Conservation (phyloP, 2,329 filamentous ascomycete species). For the Colletotrichum sp. region DNA sequence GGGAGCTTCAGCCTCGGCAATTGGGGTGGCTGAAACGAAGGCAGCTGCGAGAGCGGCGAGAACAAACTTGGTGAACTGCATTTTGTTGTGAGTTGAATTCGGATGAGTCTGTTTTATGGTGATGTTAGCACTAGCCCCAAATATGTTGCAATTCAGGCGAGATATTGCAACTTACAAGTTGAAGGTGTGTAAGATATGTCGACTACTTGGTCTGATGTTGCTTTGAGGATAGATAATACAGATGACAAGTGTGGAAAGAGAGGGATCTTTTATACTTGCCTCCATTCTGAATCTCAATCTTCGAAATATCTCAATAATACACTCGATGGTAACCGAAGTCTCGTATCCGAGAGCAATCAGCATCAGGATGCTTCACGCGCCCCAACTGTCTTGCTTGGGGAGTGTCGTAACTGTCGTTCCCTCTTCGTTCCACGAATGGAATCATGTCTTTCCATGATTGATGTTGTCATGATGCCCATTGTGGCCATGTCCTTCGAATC, state of each 20-base stretch:
- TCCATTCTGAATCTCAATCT: no score
- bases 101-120: not conserved
- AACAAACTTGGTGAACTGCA: not conserved
- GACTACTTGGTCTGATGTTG: not conserved
- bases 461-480: not conserved
- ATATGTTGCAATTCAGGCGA: not conserved
- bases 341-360: not conserved
- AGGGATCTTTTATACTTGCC: not conserved
- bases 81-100: not conserved
- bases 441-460: not conserved
- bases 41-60: not conserved
- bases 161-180: not conserved
- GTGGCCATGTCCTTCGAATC: not conserved
- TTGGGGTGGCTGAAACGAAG: not conserved
- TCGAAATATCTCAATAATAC: fast-evolving
- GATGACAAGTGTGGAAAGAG: not conserved
- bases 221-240: not conserved
- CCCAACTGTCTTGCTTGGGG: not conserved
- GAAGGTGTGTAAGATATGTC: not conserved
- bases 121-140: not conserved
- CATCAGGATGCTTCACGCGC: not conserved
- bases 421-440: not conserved
- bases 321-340: not conserved
- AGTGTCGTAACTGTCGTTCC: not conserved
- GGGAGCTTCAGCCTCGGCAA: not conserved